These are phyloP conservation scores for Termitomyces sp. DNA, from an alignment of 768 basidiomycete species.

Conservation along the genomic window DNA sequence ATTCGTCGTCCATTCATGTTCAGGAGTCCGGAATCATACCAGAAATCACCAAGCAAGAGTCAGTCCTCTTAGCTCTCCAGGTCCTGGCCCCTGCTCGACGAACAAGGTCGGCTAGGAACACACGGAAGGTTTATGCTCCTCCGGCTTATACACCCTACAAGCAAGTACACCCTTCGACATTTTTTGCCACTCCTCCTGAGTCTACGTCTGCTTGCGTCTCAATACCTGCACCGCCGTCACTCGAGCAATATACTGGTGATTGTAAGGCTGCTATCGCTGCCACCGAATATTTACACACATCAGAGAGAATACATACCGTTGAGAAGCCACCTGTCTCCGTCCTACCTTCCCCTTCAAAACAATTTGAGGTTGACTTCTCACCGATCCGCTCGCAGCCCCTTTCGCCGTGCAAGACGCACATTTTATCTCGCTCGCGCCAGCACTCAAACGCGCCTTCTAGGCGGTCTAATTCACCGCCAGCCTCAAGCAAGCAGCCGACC, in stretches of 20 bases:
- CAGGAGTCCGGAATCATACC: neutral
- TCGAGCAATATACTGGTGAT: slow-evolving; percentile 8
- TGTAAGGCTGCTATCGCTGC: slow-evolving; percentile 10
- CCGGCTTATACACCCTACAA: neutral
- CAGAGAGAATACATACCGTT: neutral
- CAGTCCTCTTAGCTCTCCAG: neutral
- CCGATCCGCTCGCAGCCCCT: neutral
- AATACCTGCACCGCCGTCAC: neutral
- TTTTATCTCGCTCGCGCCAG: slow-evolving; percentile 1
- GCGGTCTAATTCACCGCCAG: neutral
- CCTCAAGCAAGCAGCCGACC: neutral
- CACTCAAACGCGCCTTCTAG: neutral
- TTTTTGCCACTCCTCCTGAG: neutral
- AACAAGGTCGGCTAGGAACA: neutral
- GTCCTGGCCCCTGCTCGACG: slow-evolving; percentile 4
- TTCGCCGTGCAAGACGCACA: neutral
- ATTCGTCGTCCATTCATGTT: neutral
- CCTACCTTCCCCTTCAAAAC: neutral
- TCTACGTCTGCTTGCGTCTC: neutral
- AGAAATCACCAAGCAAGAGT: neutral
- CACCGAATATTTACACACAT: neutral
- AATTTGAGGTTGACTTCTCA: neutral
- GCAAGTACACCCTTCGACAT: neutral
- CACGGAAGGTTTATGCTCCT: neutral
- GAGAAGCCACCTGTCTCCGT: neutral